Evolutionary conservation across 1,139 yeast species (phyloP), one percentile per base, ranked within the genome.

Genomic region (Debaryomycetaceae sp.): DNA sequence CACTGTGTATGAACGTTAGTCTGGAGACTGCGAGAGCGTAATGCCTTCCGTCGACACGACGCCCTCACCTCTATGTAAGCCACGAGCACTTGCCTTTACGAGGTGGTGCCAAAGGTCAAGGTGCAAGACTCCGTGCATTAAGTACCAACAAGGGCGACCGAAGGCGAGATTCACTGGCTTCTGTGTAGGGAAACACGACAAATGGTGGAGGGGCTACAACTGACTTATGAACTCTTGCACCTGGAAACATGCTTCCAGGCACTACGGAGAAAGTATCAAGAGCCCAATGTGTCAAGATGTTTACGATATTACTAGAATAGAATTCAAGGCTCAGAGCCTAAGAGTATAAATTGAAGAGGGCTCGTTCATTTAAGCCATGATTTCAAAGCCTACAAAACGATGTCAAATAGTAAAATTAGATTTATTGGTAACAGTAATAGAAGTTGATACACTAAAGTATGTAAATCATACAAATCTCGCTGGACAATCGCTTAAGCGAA

Each of bases 401-500:
- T 34, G 36, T 34, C 17, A 13, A 9, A 13, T 9, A 13, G 8
- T 13, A 34, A 8, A n/a, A 13, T 34, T 9, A 34, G 11, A 27
- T 27, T 27, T 8, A 27, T 27, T 27, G 31, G 11, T 8, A 27
- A 27, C 8, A 27, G 31, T 13, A 13, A 34, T 7, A 34, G 22
- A 34, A 13, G 9, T 34, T 13, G 22, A 34, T 34, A 34, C 36
- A 7, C 36, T 34, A 34, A 13, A 34, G 36, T 13, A 34, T 13
- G 22, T 34, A 34, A 34, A 13, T 34, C 17, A 34, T 13, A 34
- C 9, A 5, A 8, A 8, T 7, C 8, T 17, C 36, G 8, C 9
- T 7, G 22, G 22, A 34, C 11, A 11, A 11, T 8, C 37, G 23
- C 39, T 49, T 57, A 59, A 42, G 51, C 54, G 44, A 58, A 42